Base-by-base conservation (phyloP, 2,329 filamentous ascomycete genomes). In the Nigrospora sphaerica region DNA sequence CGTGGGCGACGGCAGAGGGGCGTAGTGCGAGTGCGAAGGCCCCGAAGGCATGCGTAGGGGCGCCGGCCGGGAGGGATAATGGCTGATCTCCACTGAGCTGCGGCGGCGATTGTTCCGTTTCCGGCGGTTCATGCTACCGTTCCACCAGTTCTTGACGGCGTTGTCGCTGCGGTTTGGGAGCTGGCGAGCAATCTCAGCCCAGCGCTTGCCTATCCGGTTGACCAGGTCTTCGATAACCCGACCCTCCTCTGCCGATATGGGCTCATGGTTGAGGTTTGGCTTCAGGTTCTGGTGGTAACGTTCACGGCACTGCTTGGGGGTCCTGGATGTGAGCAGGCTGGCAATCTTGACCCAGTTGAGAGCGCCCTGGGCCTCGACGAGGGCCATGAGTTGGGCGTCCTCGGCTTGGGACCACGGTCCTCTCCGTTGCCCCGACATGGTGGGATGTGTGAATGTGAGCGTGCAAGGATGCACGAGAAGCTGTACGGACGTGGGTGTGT, bases 111-210 rank as follows among this genome's bases (percentile, higher is more conserved):
- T 62, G 44, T 72, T 64, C 54, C 82, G 72, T 59, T 73, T 77
- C 58, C 85, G 77, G 59, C 90, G 81, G 70, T 95, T 95, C 77
- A 91, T 86, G 62, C 85, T 88, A 42, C 91, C 90, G 62, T 95
- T 95, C 88, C 88, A 95, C 89, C 90, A 96, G 67, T 96, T 96
- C 79, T 96, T 96, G 52, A 96, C 88, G 28, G 88, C 86, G 60
- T 96, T 96, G 71, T 96, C 91, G 65, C 90, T 95, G 60, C 91
- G 85, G 53, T 89, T 89, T 46, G 85, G 78, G 17, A 96, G 76
- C 39, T 81, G 76, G 54, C 91, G 79, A 39, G 91, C 88, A 60
- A 96, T 96, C 62, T 96, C 89, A 3, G 91, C 91, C 91, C 91
- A 96, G 47, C 86, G 81, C 71, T 90, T 92, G 51, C 90, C 90